Conservation (phyloP, 768 basidiomycete species). For the Mycena latifolia region DNA sequence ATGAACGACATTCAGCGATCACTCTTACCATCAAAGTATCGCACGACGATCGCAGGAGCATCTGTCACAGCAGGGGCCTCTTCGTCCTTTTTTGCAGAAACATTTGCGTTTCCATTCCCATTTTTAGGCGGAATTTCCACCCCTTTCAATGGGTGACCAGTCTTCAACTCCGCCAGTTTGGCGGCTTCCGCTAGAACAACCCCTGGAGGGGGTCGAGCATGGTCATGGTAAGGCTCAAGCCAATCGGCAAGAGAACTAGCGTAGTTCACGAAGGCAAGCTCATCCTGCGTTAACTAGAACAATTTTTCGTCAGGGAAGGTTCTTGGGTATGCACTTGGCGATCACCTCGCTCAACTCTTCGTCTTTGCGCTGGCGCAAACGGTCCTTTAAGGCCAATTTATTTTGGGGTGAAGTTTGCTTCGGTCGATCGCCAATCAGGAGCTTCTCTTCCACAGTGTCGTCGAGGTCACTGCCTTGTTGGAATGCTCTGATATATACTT, state of each 20-base stretch:
- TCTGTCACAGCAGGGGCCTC: constrained; percentile 76
- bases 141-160: constrained; percentile 75
- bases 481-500: constrained; percentile 82
- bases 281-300: constrained; percentile 74
- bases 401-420: constrained; percentile 69
- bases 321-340: constrained; percentile 13
- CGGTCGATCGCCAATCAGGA: constrained; percentile 84
- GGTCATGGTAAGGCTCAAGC: constrained; percentile 83
- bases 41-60: constrained; percentile 63
- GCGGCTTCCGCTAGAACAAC: constrained; percentile 82
- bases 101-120: constrained; percentile 55
- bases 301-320: constrained; percentile 19
- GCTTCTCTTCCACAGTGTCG: constrained; percentile 84
- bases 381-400: constrained; percentile 66
- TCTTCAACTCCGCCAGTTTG: constrained; percentile 78
- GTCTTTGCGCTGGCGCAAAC: constrained; percentile 62
- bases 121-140: constrained; percentile 63
- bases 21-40: constrained; percentile 72
- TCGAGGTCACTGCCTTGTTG: constrained; percentile 86
- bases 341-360: constrained; percentile 69
- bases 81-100: constrained; percentile 75
- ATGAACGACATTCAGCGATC: not conserved
- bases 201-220: constrained; percentile 77
- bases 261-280: constrained; percentile 69
- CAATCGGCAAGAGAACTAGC: constrained; percentile 74